These are phyloP conservation scores for Cavenderia fasciculata DNA, from an alignment of 78 protist genomes.

Conservation along the genomic window DNA sequence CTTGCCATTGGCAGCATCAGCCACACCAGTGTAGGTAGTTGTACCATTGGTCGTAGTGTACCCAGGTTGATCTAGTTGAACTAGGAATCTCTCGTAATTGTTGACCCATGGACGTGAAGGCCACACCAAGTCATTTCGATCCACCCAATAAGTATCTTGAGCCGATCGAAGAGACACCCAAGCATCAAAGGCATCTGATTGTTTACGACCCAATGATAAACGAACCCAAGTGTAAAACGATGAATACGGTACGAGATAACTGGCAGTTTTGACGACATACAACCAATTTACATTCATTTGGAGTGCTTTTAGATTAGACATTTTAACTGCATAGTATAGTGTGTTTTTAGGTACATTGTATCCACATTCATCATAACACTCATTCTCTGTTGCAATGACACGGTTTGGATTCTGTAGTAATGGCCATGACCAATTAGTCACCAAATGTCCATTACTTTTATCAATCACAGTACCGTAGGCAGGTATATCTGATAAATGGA, in stretches of 20 bases:
- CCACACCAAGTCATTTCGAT: not conserved
- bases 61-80: constrained; percentile 27
- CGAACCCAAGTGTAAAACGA: constrained; percentile 24
- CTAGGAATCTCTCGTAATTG: constrained; percentile 20
- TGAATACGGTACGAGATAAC: not conserved
- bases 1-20: not conserved
- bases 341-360: not conserved
- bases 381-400: constrained; percentile 66
- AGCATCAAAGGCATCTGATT: constrained; percentile 20
- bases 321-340: constrained; percentile 31
- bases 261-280: not conserved
- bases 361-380: constrained; percentile 54
- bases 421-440: constrained; percentile 12
- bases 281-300: constrained; percentile 75
- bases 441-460: constrained; percentile 5
- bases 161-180: constrained; percentile 48
- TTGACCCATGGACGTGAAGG: constrained; percentile 25
- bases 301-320: constrained; percentile 54
- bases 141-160: constrained; percentile 16
- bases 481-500: constrained; percentile 48
- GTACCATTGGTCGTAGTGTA: constrained; percentile 16
- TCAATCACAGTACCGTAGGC: constrained; percentile 43
- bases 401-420: constrained; percentile 40
- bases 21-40: not conserved
- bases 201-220: constrained; percentile 13